phyloP scores from a whole-genome alignment of 495 filamentous ascomycete genomes.

The Trichoderma asperelloides region DNA sequence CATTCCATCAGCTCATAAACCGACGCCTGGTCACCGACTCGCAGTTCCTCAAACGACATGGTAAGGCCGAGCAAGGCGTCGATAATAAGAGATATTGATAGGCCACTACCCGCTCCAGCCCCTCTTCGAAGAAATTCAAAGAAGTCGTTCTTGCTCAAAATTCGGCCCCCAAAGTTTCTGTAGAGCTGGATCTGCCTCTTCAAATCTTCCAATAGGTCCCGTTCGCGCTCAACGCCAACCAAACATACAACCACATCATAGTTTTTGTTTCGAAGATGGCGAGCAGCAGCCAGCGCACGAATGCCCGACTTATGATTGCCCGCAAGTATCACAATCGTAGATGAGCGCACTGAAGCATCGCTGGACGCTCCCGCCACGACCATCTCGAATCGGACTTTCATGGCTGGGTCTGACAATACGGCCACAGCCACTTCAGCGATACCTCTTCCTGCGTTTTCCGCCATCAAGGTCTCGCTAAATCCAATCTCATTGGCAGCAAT shows the following conservation, averaged over 20 bases:
- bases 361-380: slow-evolving; percentile 24
- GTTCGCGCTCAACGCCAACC: slow-evolving; percentile 63
- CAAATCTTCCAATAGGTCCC: slow-evolving; percentile 58
- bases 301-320: slow-evolving; percentile 84
- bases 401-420: slow-evolving; percentile 47
- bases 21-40: slow-evolving; percentile 69
- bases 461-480: slow-evolving; percentile 78
- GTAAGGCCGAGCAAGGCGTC: slow-evolving; percentile 84
- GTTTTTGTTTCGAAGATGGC: slow-evolving; percentile 76
- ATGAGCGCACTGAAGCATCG: slow-evolving; percentile 27
- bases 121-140: slow-evolving; percentile 37
- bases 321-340: slow-evolving; percentile 70
- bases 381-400: slow-evolving; percentile 37
- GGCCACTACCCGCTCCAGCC: slow-evolving; percentile 16
- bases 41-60: slow-evolving; percentile 71
- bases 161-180: slow-evolving; percentile 63
- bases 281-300: slow-evolving; percentile 73
- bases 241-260: slow-evolving; percentile 71
- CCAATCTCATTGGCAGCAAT: slow-evolving; percentile 76
- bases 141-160: slow-evolving; percentile 47
- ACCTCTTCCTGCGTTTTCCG: slow-evolving; percentile 80
- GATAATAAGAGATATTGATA: slow-evolving; percentile 67
- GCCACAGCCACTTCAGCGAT: slow-evolving; percentile 74
- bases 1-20: slow-evolving; percentile 79
- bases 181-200: slow-evolving; percentile 68